A percentile compares a stretch with the other conserved stretches of the same genome.
These are phyloP conservation scores for Metschnikowia gelsemii DNA, from an alignment of 805 yeast species.

Conservation along the genomic window DNA sequence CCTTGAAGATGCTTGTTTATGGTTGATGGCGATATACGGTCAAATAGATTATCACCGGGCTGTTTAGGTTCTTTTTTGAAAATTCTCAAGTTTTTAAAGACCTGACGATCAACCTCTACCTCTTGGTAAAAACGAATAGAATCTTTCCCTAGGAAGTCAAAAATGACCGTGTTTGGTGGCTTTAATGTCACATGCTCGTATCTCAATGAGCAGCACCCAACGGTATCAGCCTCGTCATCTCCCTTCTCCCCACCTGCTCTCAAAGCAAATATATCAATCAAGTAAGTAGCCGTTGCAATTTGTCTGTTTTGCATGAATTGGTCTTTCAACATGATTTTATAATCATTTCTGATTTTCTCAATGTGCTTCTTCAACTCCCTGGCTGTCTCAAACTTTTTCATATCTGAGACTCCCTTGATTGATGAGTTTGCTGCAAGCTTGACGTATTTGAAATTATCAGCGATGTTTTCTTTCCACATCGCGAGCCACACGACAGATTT, in stretches of 20 bases:
- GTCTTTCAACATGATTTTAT: slow-evolving; percentile 65
- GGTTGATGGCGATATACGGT: slow-evolving; percentile 78
- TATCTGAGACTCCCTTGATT: slow-evolving; percentile 87
- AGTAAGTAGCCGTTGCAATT: slow-evolving; percentile 89
- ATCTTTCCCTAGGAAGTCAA: slow-evolving; percentile 95
- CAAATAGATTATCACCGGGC: slow-evolving; percentile 91
- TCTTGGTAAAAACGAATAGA: slow-evolving; percentile 89
- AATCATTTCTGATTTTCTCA: slow-evolving; percentile 71
- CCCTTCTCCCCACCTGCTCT: slow-evolving; percentile 98
- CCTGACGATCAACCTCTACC: slow-evolving; percentile 89
- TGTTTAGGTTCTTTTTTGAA: slow-evolving; percentile 87
- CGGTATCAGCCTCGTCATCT: slow-evolving; percentile 97
- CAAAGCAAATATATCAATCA: slow-evolving; percentile 88
- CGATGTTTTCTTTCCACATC: slow-evolving; percentile 93
- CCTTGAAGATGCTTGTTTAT: slow-evolving; percentile 84
- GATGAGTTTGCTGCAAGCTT: slow-evolving; percentile 89
- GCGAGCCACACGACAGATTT: slow-evolving; percentile 94
- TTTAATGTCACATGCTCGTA: slow-evolving; percentile 83
- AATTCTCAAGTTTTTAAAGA: slow-evolving; percentile 80
- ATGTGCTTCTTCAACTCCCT: slow-evolving; percentile 76
- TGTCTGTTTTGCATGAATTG: slow-evolving; percentile 83
- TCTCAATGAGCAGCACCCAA: slow-evolving; percentile 93
- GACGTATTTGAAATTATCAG: slow-evolving; percentile 81
- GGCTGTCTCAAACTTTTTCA: slow-evolving; percentile 90
- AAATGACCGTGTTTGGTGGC: slow-evolving; percentile 82